A percentile compares a stretch with the other conserved stretches of the same genome.
phyloP scores from a whole-genome alignment of 306 rosid species.

The Pterocarpus santalinus region DNA sequence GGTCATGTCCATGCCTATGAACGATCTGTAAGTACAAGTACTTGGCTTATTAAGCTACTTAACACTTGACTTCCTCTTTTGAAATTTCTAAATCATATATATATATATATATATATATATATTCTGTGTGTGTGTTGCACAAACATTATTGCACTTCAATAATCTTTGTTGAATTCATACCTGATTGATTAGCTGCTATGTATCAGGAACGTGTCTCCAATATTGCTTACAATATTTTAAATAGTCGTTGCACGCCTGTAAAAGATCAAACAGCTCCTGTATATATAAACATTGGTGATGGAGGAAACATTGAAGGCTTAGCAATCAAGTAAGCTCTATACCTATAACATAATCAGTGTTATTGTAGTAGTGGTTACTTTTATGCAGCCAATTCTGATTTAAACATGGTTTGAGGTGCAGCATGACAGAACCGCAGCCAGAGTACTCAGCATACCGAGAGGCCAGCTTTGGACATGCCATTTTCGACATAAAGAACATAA shows the following conservation, averaged over 20 bases:
- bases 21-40: constrained; percentile 68
- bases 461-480: constrained; percentile 79
- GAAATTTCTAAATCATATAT: no score
- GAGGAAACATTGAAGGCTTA: constrained; percentile 91
- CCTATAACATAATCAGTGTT: not conserved
- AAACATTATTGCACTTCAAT: not conserved
- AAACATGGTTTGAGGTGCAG: not conserved
- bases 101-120: no score
- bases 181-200: no score
- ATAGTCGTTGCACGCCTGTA: constrained; percentile 73
- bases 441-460: constrained; percentile 69
- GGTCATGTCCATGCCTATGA: constrained; percentile 98
- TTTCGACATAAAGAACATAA: constrained; percentile 66
- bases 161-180: not conserved
- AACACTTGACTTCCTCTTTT: no score
- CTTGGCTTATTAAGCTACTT: not conserved
- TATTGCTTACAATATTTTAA: constrained; percentile 68
- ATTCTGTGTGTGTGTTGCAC: no score
- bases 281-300: constrained; percentile 89
- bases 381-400: no score
- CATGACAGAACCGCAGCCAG: constrained; percentile 48
- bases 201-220: constrained; percentile 85
- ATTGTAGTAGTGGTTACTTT: no score
- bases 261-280: constrained; percentile 85
- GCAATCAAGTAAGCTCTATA: constrained; percentile 72